Evolutionary conservation across 139 green algal species (phyloP), one percentile per base, ranked within the genome.

Genomic region (Micractinium conductrix): DNA sequence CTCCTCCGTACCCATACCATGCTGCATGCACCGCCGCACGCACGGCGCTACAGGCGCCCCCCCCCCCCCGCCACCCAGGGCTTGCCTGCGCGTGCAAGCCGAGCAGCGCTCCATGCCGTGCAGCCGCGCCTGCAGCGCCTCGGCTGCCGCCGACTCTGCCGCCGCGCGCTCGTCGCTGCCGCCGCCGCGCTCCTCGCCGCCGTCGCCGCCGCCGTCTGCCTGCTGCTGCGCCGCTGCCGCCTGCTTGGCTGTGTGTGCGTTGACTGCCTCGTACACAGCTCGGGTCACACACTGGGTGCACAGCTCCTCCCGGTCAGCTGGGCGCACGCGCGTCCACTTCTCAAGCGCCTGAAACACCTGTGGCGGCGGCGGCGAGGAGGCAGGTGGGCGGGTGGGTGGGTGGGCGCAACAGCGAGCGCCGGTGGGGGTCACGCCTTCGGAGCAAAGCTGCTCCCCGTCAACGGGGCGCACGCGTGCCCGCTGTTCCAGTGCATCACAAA

Each of bases 121-220:
- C 45, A 71, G 79, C 79, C 78, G 42, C 35, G 10, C 8, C 67
- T 68, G 79, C 37, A 40, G 75, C 65, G 17, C n/a, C 35, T 78
- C 45, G 16, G 58, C 37, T 44, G 78, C 58, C 2, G 58, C 60
- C 8, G 78, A 53, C 10, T 58, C 75, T 65, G 50, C 43, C 26
- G 14, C 24, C 0, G 0, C 2, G 14, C 8, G 16, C 6, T 37
- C 58, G 21, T 22, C 38, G 19, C 35, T 16, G 2, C 38, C n/a
- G 2, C n/a, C 42, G 22, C 26, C 30, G 42, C 21, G 17, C 8
- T 19, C 19, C 38, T 63, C 45, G 79, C 44, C 60, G 10, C 38
- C 37, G 17, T 9, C 14, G 37, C 55, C 38, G 76, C 58, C 38
- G 53, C 55, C 55, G 76, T 21, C 76, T 73, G 42, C 37, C 35